Conservation (phyloP, 75 land plant species). For the Adiantum capillusveneris region DNA sequence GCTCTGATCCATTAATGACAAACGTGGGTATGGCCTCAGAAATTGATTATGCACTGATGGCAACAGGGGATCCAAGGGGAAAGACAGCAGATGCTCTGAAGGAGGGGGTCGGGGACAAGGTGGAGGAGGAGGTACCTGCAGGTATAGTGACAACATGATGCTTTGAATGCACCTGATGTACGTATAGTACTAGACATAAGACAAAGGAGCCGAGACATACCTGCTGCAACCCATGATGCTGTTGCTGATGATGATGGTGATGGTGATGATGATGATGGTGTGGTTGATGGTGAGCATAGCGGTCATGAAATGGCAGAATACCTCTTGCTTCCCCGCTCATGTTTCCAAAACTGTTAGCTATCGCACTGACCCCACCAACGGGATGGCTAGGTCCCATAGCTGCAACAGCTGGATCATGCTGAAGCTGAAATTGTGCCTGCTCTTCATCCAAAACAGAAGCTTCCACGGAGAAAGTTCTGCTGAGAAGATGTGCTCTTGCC, state of each 20-base stretch:
- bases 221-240: constrained; percentile 3
- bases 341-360: constrained; percentile 9
- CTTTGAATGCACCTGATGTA: too few relatives aligned
- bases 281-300: not conserved
- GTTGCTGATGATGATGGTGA: constrained; percentile 1
- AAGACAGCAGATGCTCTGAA: not conserved
- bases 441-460: not conserved
- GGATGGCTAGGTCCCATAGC: constrained; percentile 47
- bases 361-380: constrained; percentile 5
- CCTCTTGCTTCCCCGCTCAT: constrained; percentile 8
- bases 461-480: not conserved
- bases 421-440: not conserved
- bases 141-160: constrained; percentile 9
- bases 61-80: not conserved
- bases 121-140: constrained; percentile 12
- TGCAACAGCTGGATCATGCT: constrained; percentile 56
- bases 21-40: not conserved
- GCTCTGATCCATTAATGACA: not conserved
- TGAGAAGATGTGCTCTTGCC: not conserved
- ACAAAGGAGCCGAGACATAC: constrained; percentile 2
- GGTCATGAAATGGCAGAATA: constrained; percentile 4
- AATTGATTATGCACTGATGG: not conserved
- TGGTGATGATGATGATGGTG: constrained; percentile 18
- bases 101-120: constrained; percentile 6
- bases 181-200: too few relatives aligned